These are phyloP conservation scores for Orbilia javanica DNA, from an alignment of 2,329 filamentous ascomycete species.

Conservation along the genomic window DNA sequence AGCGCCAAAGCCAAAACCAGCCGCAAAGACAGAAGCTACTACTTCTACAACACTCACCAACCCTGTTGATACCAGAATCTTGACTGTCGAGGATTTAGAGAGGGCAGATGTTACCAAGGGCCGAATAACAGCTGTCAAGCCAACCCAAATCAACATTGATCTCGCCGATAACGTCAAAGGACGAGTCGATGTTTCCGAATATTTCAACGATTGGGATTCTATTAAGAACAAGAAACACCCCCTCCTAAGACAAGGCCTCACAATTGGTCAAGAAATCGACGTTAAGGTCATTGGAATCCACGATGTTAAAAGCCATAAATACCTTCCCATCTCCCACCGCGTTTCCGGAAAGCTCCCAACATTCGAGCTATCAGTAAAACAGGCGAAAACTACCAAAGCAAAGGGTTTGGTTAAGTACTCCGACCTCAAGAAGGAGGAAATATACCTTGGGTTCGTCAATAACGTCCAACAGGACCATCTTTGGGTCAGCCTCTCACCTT, in stretches of 20 bases:
- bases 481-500: constrained; percentile 92
- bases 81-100: constrained; percentile 77
- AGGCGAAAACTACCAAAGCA: constrained; percentile 68
- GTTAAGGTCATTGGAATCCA: constrained; percentile 88
- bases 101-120: constrained; percentile 81
- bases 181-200: constrained; percentile 90
- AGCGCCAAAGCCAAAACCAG: constrained; percentile 66
- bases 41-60: constrained; percentile 68
- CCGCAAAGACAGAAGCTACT: constrained; percentile 63
- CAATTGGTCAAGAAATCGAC: constrained; percentile 76
- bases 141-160: constrained; percentile 91
- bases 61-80: constrained; percentile 75
- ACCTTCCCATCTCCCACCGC: constrained; percentile 89
- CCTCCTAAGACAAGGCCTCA: constrained; percentile 72
- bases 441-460: constrained; percentile 87
- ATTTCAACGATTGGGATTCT: constrained; percentile 89
- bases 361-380: constrained; percentile 87
- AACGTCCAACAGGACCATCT: constrained; percentile 83
- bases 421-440: constrained; percentile 78
- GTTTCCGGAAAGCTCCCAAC: constrained; percentile 76
- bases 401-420: constrained; percentile 77
- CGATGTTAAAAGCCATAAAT: constrained; percentile 88
- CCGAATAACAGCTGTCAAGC: constrained; percentile 84
- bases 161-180: constrained; percentile 89
- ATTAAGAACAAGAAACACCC: constrained; percentile 86